Percentiles rank a stretch among this genome's conserved stretches.
These are phyloP conservation scores for Rhodamnia rubescens DNA, from an alignment of 345 rosid species.

Conservation along the genomic window DNA sequence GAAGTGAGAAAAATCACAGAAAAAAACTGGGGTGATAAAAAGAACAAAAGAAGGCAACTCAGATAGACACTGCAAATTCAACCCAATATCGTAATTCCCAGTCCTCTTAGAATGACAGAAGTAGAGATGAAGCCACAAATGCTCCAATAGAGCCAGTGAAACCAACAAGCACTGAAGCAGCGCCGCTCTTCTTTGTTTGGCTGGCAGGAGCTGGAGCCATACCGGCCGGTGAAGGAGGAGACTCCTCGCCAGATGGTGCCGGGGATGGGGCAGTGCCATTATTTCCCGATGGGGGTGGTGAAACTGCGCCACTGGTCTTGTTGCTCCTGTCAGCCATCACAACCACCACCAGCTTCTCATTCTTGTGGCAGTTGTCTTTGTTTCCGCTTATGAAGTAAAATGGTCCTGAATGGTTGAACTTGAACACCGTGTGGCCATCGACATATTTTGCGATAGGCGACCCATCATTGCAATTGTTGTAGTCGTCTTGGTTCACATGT, in stretches of 20 bases:
- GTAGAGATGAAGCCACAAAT: constrained; percentile 39
- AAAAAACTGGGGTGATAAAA: neutral
- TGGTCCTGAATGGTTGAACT: constrained; percentile 46
- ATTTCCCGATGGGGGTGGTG: constrained; percentile 18
- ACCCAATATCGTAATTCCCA: neutral
- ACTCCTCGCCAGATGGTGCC: constrained; percentile 32
- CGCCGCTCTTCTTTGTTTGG: constrained; percentile 12
- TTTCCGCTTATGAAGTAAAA: constrained; percentile 74
- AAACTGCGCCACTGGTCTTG: neutral
- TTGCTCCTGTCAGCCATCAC: constrained; percentile 66
- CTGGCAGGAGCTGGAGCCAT: constrained; percentile 33
- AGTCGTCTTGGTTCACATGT: constrained; percentile 42
- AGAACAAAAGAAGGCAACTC: neutral
- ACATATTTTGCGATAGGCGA: constrained; percentile 19
- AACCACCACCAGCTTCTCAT: constrained; percentile 42
- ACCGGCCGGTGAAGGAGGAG: constrained; percentile 45
- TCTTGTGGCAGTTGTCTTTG: constrained; percentile 52
- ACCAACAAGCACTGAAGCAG: constrained; percentile 19
- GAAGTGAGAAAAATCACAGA: constrained; percentile 10
- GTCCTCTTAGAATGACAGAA: constrained; percentile 17
- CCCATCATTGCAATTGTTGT: constrained; percentile 41
- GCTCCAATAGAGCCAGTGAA: constrained; percentile 25
- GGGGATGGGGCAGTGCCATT: constrained; percentile 19
- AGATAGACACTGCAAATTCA: neutral
- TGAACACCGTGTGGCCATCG: constrained; percentile 50